These are phyloP conservation scores for Parastagonospora nodorum DNA, from an alignment of 2,329 filamentous ascomycete genomes.

Conservation along the genomic window DNA sequence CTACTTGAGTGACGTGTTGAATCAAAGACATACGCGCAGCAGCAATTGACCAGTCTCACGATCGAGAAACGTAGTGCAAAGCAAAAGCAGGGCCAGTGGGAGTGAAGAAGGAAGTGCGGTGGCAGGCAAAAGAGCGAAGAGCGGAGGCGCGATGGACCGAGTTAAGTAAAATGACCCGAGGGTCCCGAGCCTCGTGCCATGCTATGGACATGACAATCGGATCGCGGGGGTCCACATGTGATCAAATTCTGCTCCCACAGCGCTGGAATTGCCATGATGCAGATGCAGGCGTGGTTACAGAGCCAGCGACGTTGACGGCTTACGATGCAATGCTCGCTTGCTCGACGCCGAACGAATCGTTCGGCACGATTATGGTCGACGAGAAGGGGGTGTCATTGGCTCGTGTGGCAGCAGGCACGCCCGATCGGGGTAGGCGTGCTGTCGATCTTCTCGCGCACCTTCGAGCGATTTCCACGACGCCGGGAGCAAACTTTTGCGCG, in stretches of 20 bases:
- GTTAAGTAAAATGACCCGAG: conserved; percentile 14
- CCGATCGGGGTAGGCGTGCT: not conserved
- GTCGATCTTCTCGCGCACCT: not conserved
- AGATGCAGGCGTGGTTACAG: not conserved
- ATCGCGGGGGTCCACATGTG: conserved; percentile 15
- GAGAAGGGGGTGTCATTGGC: not conserved
- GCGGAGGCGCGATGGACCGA: conserved; percentile 10
- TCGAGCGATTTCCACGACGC: not conserved
- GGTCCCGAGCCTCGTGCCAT: conserved; percentile 18
- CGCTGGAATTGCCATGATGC: conserved; percentile 1
- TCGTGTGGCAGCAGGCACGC: not conserved
- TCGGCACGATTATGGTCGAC: not conserved
- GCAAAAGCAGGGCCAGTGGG: not conserved
- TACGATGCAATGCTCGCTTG: conserved; percentile 14
- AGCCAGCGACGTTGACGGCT: conserved; percentile 3
- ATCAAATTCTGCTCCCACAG: conserved; percentile 1
- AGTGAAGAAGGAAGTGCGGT: not conserved
- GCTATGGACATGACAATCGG: conserved; percentile 10
- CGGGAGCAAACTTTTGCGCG: not conserved
- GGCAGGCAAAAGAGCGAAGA: conserved; percentile 1
- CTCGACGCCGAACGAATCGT: not conserved
- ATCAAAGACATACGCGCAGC: conserved; percentile 54
- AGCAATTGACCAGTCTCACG: conserved; percentile 12
- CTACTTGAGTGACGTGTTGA: conserved; percentile 57
- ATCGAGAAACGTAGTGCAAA: conserved; percentile 12